phyloP scores from a whole-genome alignment of 768 basidiomycete genomes.

The Pulveroboletus frians region DNA sequence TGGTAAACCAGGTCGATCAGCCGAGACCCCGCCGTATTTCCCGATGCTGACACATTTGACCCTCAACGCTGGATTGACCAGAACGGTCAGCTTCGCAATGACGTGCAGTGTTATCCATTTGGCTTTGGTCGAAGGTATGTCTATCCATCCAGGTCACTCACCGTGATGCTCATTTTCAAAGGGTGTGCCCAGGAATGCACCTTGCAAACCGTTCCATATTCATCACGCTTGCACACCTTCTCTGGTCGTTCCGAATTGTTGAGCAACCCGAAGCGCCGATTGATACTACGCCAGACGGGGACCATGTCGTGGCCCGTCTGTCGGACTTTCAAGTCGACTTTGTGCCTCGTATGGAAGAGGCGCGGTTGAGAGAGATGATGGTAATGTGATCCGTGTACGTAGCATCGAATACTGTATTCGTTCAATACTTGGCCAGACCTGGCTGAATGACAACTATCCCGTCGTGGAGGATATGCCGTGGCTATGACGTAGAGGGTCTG shows the following conservation, averaged over 20 bases:
- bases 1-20: conserved; percentile 39
- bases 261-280: conserved; percentile 46
- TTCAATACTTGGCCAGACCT: no score
- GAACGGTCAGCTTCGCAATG: conserved; percentile 41
- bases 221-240: conserved; percentile 51
- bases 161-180: conserved; percentile 3
- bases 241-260: conserved; percentile 57
- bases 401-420: no score
- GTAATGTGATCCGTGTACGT: neutral
- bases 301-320: conserved; percentile 54
- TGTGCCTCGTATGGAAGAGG: conserved; percentile 36
- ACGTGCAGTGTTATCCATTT: conserved; percentile 45
- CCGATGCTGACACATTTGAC: conserved; percentile 52
- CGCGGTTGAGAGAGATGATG: conserved; percentile 16
- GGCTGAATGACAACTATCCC: no score
- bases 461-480: neutral
- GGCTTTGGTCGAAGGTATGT: conserved; percentile 45
- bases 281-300: conserved; percentile 47
- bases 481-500: neutral
- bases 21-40: conserved; percentile 51
- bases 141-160: no score
- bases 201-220: conserved; percentile 50
- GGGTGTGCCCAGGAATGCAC: conserved; percentile 60
- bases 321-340: conserved; percentile 52
- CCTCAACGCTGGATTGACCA: conserved; percentile 50